phyloP scores from a whole-genome alignment of 208 protist species.

The Wallacemonas sp. region DNA sequence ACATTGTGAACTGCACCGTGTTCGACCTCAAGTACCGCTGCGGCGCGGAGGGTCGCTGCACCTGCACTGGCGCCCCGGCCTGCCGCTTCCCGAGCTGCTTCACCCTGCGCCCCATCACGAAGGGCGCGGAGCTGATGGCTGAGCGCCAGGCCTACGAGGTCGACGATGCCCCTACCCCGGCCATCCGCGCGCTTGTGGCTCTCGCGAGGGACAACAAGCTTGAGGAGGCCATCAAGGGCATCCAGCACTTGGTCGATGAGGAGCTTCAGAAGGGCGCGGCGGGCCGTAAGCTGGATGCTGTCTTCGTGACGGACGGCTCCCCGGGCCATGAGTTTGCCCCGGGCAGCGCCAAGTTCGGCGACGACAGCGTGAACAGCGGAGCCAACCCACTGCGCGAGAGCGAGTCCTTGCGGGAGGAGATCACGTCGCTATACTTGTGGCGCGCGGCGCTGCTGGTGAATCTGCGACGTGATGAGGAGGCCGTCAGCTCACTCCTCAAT shows the following conservation, averaged over 20 bases:
- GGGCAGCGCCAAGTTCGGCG: constrained; percentile 35
- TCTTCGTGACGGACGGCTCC: constrained; percentile 29
- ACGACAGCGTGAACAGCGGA: constrained; percentile 32
- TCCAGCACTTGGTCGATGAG: constrained; percentile 45
- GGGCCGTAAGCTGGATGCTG: constrained; percentile 33
- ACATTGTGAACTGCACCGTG: constrained; percentile 45
- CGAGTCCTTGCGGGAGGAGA: constrained; percentile 52
- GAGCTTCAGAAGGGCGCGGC: constrained; percentile 34
- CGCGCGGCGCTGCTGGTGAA: constrained; percentile 81
- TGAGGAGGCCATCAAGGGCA: constrained; percentile 52
- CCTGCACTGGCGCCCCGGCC: constrained; percentile 31
- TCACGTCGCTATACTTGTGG: constrained; percentile 72
- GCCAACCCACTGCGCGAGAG: constrained; percentile 59
- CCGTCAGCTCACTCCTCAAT: constrained; percentile 71
- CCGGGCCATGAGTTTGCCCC: constrained; percentile 33
- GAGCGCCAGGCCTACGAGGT: constrained; percentile 65
- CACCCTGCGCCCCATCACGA: constrained; percentile 70
- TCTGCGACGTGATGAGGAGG: constrained; percentile 63
- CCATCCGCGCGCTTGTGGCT: constrained; percentile 49
- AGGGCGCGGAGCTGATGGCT: constrained; percentile 71
- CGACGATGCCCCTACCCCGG: constrained; percentile 47
- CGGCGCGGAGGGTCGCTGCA: constrained; percentile 74
- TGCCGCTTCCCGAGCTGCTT: constrained; percentile 84
- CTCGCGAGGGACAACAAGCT: constrained; percentile 55
- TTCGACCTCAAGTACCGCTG: constrained; percentile 83